Evolutionary conservation across 1,284 basidiomycete species (phyloP).

Genomic region (Meripilus lineatus): DNA sequence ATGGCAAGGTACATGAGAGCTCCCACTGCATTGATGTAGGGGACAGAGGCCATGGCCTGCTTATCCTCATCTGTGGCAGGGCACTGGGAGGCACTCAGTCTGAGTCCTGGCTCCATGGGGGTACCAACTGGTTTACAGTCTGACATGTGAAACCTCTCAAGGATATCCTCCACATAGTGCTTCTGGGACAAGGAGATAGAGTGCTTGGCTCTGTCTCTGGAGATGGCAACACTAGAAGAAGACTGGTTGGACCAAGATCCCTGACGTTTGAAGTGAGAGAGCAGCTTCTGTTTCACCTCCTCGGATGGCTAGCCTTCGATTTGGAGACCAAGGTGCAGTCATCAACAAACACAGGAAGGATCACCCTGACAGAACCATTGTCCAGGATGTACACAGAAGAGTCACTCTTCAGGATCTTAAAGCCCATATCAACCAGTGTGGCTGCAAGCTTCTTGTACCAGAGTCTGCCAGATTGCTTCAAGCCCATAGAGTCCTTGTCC

Average conservation of each 20-base stretch:
- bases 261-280: slow-evolving; percentile 18
- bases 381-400: slow-evolving; percentile 4
- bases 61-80: too few relatives aligned
- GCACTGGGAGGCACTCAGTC: too few relatives aligned
- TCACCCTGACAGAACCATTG: slow-evolving; percentile 6
- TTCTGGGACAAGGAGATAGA: too few relatives aligned
- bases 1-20: too few relatives aligned
- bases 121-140: too few relatives aligned
- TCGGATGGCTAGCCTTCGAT: slow-evolving; percentile 8
- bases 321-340: slow-evolving; percentile 16
- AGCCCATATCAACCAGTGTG: slow-evolving; percentile 14
- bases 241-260: slow-evolving; percentile 17
- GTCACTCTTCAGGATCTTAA: slow-evolving; percentile 4
- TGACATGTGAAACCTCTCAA: too few relatives aligned
- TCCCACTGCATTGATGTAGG: too few relatives aligned
- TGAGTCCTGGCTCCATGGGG: too few relatives aligned
- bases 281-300: slow-evolving; percentile 10
- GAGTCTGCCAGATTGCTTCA: slow-evolving; percentile 31
- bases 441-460: slow-evolving; percentile 27
- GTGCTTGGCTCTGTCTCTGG: too few relatives aligned
- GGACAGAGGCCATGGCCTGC: too few relatives aligned
- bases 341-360: slow-evolving; percentile 22
- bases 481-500: slow-evolving; percentile 28
- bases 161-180: too few relatives aligned
- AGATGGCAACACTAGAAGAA: too few relatives aligned